These are phyloP conservation scores for Sarocladium kiliense DNA, from an alignment of 2,329 filamentous ascomycete species.

Conservation along the genomic window DNA sequence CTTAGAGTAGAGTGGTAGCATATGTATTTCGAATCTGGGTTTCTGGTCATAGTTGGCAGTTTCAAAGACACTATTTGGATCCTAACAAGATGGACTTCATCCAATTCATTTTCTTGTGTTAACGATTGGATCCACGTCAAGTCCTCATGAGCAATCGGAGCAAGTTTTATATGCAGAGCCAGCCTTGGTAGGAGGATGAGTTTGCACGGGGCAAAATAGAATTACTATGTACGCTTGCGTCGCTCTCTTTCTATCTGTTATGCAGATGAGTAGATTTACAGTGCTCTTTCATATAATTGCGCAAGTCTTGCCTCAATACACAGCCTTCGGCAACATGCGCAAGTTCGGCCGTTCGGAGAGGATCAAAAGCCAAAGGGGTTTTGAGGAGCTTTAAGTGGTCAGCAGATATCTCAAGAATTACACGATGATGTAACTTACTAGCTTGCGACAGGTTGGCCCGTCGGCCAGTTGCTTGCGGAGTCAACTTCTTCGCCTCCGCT, in stretches of 20 bases:
- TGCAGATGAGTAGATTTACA: conserved; percentile 9
- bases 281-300: background rate
- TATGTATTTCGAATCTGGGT: too few species aligned
- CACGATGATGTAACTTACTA: conserved; percentile 62
- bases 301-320: background rate
- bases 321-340: background rate
- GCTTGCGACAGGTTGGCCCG: conserved; percentile 90
- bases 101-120: too few species aligned
- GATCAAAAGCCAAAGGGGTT: conserved; percentile 52
- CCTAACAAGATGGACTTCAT: too few species aligned
- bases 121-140: background rate
- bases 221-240: conserved; percentile 2
- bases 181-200: too few species aligned
- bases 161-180: too few species aligned
- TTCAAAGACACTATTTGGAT: too few species aligned
- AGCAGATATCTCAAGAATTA: background rate
- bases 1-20: too few species aligned
- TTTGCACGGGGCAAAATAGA: background rate
- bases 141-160: too few species aligned
- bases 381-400: conserved; percentile 35
- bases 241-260: conserved; percentile 6
- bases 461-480: conserved; percentile 80
- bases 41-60: too few species aligned
- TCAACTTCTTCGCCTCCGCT: conserved; percentile 67
- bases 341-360: background rate